Percentiles rank a stretch among this genome's conserved stretches.
phyloP scores from a whole-genome alignment of 1,139 yeast genomes.

The Blastobotrys persicus region DNA sequence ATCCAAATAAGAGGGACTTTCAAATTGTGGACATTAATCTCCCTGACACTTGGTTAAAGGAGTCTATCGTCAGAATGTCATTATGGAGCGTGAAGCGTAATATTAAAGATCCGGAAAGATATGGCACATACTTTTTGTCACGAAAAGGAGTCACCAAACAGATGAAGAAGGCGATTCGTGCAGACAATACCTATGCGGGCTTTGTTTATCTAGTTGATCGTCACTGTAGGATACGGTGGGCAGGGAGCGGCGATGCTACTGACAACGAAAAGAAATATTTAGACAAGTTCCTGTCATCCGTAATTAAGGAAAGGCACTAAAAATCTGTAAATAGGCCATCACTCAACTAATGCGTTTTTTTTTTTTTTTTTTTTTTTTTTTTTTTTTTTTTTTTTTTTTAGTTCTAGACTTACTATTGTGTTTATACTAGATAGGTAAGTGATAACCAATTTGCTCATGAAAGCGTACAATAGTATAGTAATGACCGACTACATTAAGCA shows the following conservation, averaged over 20 bases:
- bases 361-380: too few relatives aligned
- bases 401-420: too few relatives aligned
- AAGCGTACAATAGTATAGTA: too few relatives aligned
- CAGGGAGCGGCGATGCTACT: conserved; percentile 77
- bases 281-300: conserved; percentile 56
- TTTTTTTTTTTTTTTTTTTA: too few relatives aligned
- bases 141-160: conserved; percentile 58
- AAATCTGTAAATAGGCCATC: too few relatives aligned
- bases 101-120: conserved; percentile 45
- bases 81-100: conserved; percentile 45
- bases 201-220: conserved; percentile 76
- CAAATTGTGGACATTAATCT: conserved; percentile 75
- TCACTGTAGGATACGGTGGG: conserved; percentile 81
- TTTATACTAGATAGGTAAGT: too few relatives aligned
- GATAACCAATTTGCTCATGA: too few relatives aligned
- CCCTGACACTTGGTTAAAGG: conserved; percentile 70
- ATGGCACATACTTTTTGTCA: conserved; percentile 60
- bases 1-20: conserved; percentile 38
- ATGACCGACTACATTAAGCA: too few relatives aligned
- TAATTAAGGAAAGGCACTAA: conserved; percentile 11
- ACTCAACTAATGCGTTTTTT: too few relatives aligned
- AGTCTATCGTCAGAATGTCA: conserved; percentile 53
- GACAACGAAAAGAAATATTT: conserved; percentile 59
- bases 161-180: conserved; percentile 56
- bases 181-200: conserved; percentile 80